These are phyloP conservation scores for Obelidium mucronatum DNA, from an alignment of 192 early-diverging fungal species.

Conservation along the genomic window DNA sequence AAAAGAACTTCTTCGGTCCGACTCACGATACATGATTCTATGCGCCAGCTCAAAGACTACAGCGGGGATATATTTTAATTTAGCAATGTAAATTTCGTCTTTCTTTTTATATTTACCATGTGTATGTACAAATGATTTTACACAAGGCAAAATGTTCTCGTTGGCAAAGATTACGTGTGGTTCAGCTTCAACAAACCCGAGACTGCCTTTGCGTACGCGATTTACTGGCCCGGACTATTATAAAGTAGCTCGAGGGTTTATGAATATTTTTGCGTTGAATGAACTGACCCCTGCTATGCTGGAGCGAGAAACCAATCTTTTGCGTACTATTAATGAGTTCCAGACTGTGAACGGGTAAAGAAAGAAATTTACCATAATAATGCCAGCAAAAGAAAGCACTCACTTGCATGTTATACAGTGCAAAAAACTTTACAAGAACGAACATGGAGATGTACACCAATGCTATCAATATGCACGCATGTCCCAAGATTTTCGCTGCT, in stretches of 20 bases:
- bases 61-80: not conserved
- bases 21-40: not conserved
- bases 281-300: not conserved
- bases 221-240: constrained; percentile 6
- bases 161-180: not conserved
- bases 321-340: not conserved
- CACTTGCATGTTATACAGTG: not conserved
- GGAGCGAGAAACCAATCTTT: not conserved
- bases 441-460: no score
- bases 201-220: not conserved
- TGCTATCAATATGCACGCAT: not conserved
- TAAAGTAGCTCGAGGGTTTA: not conserved
- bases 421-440: not conserved
- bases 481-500: not conserved
- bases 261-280: not conserved
- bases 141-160: no score
- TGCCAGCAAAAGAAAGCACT: no score
- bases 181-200: not conserved
- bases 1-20: not conserved
- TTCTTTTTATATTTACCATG: not conserved
- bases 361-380: no score
- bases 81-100: not conserved
- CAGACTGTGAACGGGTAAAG: not conserved
- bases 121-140: no score
- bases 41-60: not conserved